phyloP scores from a whole-genome alignment of 1,139 yeast genomes.

The Saccharomyces hybrid region DNA sequence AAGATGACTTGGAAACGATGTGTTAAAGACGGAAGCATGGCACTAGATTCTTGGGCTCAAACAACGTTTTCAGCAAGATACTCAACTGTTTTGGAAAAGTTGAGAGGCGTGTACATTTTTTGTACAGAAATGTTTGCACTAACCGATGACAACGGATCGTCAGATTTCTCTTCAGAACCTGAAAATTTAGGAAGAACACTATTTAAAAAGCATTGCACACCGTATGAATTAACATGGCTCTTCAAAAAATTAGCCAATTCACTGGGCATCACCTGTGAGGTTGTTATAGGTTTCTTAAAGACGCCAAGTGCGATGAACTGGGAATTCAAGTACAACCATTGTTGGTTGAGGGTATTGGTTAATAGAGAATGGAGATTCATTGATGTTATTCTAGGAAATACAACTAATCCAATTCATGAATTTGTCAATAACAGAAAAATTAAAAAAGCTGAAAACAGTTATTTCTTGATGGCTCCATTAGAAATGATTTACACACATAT shows the following conservation, averaged over 20 bases:
- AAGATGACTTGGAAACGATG: constrained; percentile 27
- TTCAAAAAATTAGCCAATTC: constrained; percentile 68
- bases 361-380: constrained; percentile 74
- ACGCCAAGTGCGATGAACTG: constrained; percentile 51
- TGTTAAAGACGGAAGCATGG: constrained; percentile 25
- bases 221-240: constrained; percentile 70
- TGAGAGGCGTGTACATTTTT: constrained; percentile 56
- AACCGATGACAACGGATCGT: constrained; percentile 31
- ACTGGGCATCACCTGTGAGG: constrained; percentile 64
- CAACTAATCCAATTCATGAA: constrained; percentile 42
- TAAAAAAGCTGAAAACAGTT: constrained; percentile 41
- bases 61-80: constrained; percentile 33
- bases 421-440: constrained; percentile 32
- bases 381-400: constrained; percentile 60
- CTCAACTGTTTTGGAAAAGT: constrained; percentile 44
- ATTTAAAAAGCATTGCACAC: constrained; percentile 45
- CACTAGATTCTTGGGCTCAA: constrained; percentile 38
- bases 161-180: constrained; percentile 29
- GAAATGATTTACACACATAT: constrained; percentile 76
- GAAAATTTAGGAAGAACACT: constrained; percentile 29
- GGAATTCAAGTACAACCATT: constrained; percentile 63
- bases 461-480: constrained; percentile 71
- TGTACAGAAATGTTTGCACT: constrained; percentile 47
- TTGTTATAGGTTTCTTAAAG: constrained; percentile 77
- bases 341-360: constrained; percentile 76